Base-by-base conservation (phyloP, 75 land plant species). In the Cunninghamia lanceolata region DNA sequence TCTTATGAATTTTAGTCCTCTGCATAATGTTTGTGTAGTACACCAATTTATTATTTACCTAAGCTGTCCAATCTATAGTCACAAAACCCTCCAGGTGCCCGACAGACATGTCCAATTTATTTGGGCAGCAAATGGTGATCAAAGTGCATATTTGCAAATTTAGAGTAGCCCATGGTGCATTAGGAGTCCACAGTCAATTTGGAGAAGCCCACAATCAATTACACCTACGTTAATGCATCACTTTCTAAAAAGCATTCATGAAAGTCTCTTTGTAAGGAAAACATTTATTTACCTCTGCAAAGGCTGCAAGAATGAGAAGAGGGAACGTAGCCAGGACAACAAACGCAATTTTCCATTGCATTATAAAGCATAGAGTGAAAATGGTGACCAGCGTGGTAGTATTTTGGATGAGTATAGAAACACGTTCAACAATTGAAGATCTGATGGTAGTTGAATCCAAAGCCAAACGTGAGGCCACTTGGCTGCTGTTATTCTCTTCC, bases 401-500 rank as follows among this genome's bases (percentile, higher is more conserved):
- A 46, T 89, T 88, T 83, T 89, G 90, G 17, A 85, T 43, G 46
- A 88, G 66, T 34, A 88, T 54, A n/a, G 89, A 84, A 70, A 81
- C 53, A 28, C 90, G 75, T n/a, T 90, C 89, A 35, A 86, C 89
- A 28, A 90, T 85, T 1, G 89, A 82, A 15, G 91, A 89, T 82
- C 91, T 52, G 28, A 88, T 82, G 5, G 73, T 38, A 45, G 87
- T 85, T 36, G 91, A 89, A 83, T 90, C 89, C 21, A 50, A 71
- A 40, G 91, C 79, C 28, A 90, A 85, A 35, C 86, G 89, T 35
- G 91, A 80, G 35, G 86, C 89, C 68, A 90, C 43, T 87, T 84
- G 75, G 36, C 82, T 88, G 54, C 87, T 88, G 83, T 71, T 85
- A 66, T 90, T 90, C 84, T 90, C 91, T 45, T 90, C 91, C 71